These are phyloP conservation scores for Aspergillus campestris DNA, from an alignment of 495 filamentous ascomycete species.

Conservation along the genomic window DNA sequence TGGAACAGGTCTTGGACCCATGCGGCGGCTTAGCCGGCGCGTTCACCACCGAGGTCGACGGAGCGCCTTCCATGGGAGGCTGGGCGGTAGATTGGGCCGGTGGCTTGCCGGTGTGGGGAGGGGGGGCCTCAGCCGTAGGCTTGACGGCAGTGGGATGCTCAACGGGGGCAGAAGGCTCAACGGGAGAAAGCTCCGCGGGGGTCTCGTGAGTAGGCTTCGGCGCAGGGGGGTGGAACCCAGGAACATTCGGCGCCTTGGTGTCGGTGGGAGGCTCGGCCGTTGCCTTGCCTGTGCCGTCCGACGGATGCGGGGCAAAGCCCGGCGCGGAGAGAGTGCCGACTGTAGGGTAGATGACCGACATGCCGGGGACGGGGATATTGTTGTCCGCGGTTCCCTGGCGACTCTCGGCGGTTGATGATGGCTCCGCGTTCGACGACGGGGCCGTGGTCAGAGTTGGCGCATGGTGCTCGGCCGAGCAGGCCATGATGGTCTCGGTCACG, in stretches of 20 bases:
- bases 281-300: background rate
- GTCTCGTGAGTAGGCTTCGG: background rate
- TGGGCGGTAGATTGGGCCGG: background rate
- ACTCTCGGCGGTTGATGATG: no score
- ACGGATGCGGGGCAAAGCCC: background rate
- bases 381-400: no score
- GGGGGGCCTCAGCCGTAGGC: background rate
- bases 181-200: background rate
- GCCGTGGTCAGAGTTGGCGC: background rate
- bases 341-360: no score
- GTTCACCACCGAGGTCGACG: no score
- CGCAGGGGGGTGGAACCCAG: slow-evolving; percentile 2
- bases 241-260: background rate
- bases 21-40: no score
- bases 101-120: background rate
- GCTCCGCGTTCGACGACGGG: background rate
- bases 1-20: slow-evolving; percentile 11
- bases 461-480: slow-evolving; percentile 1
- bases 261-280: no score
- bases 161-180: background rate
- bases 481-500: slow-evolving; percentile 21
- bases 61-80: no score
- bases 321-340: background rate
- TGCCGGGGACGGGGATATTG: no score
- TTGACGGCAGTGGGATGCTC: background rate